A percentile compares a stretch with the other conserved stretches of the same genome.
Conservation (phyloP, 768 basidiomycete genomes). For the Lactifluus pinguis region DNA sequence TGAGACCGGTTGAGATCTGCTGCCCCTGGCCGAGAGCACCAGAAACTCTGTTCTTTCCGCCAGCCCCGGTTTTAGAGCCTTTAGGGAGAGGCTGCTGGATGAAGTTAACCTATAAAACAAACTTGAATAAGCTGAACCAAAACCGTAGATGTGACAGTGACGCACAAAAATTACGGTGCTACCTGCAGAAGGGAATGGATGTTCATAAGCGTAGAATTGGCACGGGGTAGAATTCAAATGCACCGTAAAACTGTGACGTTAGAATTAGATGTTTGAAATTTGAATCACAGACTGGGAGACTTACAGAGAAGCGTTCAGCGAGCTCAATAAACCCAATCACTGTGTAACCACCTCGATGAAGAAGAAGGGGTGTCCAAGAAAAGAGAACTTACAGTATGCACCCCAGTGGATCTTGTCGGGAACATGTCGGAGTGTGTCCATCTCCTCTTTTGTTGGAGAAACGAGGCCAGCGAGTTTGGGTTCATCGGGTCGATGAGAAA, state of each 20-base stretch:
- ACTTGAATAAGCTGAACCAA: neutral
- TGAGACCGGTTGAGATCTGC: conserved; percentile 21
- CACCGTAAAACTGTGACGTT: conserved; percentile 16
- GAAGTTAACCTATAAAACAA: conserved; percentile 21
- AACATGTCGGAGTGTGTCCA: conserved; percentile 20
- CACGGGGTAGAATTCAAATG: neutral
- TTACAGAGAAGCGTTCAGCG: conserved; percentile 25
- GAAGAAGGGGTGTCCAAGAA: neutral
- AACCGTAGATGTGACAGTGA: neutral
- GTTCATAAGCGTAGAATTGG: neutral
- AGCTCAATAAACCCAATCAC: conserved; percentile 25
- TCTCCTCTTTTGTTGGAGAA: conserved; percentile 21
- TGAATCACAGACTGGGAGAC: neutral
- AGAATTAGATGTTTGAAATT: neutral
- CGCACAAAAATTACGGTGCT: conserved; percentile 15
- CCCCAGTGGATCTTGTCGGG: conserved; percentile 21
- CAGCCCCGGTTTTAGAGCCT: conserved; percentile 21
- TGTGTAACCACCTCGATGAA: neutral
- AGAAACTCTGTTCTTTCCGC: conserved; percentile 16
- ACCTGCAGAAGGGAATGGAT: conserved; percentile 3
- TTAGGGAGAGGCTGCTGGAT: conserved; percentile 23
- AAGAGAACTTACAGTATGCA: conserved; percentile 9
- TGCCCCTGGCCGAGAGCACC: conserved; percentile 23
- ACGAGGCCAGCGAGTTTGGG: conserved; percentile 9
- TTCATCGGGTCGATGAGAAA: neutral